Conservation (phyloP, 306 rosid genomes). For the Styphnolobium japonicum region DNA sequence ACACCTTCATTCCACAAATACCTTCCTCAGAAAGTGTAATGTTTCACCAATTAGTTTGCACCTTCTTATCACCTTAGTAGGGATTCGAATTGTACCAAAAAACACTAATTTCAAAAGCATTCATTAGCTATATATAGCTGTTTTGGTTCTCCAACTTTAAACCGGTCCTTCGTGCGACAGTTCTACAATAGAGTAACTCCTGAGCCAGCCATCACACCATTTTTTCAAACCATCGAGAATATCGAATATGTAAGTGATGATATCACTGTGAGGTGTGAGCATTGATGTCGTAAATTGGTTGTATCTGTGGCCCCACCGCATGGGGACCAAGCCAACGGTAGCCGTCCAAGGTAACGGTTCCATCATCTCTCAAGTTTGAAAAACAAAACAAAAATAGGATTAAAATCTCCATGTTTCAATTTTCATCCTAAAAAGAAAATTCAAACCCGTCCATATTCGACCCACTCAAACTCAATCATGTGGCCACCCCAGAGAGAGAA, state of each 20-base stretch:
- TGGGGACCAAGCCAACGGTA: constrained; percentile 28
- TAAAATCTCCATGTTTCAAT: background rate
- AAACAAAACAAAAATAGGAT: background rate
- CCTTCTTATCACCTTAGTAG: too few species aligned
- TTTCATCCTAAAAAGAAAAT: background rate
- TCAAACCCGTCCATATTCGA: constrained; percentile 21
- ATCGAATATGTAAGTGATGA: background rate
- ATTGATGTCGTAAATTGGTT: constrained; percentile 15
- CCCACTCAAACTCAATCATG: constrained; percentile 1
- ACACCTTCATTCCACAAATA: too few species aligned
- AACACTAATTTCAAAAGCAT: background rate
- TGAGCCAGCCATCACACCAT: background rate
- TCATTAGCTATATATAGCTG: background rate
- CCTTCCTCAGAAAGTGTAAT: too few species aligned
- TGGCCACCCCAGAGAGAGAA: too few species aligned
- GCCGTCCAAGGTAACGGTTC: constrained; percentile 36
- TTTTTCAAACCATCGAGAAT: background rate
- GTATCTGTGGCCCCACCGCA: constrained; percentile 18
- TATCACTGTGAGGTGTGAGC: background rate
- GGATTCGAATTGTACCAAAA: too few species aligned
- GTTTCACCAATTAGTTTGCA: too few species aligned
- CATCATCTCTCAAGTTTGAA: background rate
- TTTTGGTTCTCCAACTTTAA: background rate
- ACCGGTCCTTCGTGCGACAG: background rate
- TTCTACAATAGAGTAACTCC: background rate